Base-by-base conservation (phyloP, 2,329 filamentous ascomycete genomes). In the Sporothrix globosa region DNA sequence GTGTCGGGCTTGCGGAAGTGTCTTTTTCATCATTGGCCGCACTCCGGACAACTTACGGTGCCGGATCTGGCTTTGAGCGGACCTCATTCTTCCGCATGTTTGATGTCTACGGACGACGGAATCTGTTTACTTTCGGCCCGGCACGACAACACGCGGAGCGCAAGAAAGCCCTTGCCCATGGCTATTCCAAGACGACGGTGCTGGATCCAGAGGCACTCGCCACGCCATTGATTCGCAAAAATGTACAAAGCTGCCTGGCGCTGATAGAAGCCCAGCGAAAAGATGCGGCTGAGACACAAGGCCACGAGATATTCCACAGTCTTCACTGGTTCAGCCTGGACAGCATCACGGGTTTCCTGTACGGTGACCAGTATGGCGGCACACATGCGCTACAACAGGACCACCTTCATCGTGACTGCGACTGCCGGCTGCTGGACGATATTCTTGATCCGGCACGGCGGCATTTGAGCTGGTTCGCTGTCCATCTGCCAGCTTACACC, bases 11-110 rank as follows among this genome's bases (percentile, higher is more conserved):
- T 78, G n/a, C 80, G 66, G 83, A 85, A 72, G 76, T 86, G 0
- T 82, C 80, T 0, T 80, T 82, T 73, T 77, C 77, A 24, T 79
- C 75, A 5, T 76, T 85, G 0, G 76, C 80, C 0, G 85, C 85
- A 0, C 72, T 87, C 50, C 80, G 81, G n/a, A 81, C 81, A 0
- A 87, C 87, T 27, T 87, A 88, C 75, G 84, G 85, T n/a, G 81
- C 85, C 0, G 85, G 86, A 1, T 83, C 80, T 60, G 81, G 81
- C 0, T 87, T 83, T 69, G 84, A 83, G 53, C 76, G 84, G 52
- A 85, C 84, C 0, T 61, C 67, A 0, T 87, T 87, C 73, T 87
- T 87, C 69, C 80, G 82, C 58, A 86, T 87, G 82, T n/a, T 87
- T 71, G 84, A 86, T 72, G 83, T 81, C 0, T 86, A 85, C 66